phyloP scores from a whole-genome alignment of 768 basidiomycete species.

The Termitomyces sp. region DNA sequence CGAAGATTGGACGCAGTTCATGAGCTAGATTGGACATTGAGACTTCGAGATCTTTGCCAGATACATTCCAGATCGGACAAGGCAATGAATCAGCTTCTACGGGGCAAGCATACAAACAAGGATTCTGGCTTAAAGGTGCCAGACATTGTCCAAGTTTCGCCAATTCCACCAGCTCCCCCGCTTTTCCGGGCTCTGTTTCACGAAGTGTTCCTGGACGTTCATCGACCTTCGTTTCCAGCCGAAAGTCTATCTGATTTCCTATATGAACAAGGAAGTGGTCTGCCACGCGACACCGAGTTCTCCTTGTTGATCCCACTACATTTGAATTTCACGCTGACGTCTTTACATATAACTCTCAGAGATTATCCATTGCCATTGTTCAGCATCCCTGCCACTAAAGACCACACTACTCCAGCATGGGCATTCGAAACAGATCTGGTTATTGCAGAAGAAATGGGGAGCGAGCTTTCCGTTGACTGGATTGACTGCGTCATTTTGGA shows the following conservation, averaged over 20 bases:
- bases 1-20: conserved; percentile 66
- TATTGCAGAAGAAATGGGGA: conserved; percentile 84
- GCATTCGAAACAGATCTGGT: conserved; percentile 77
- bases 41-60: conserved; percentile 44
- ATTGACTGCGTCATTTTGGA: conserved; percentile 64
- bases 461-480: conserved; percentile 65
- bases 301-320: conserved; percentile 83
- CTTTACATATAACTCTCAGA: conserved; percentile 63
- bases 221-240: conserved; percentile 56
- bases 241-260: conserved; percentile 61
- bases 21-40: conserved; percentile 67
- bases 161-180: conserved; percentile 46
- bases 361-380: conserved; percentile 89
- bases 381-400: conserved; percentile 55
- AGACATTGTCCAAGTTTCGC: conserved; percentile 40
- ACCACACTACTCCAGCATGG: conserved; percentile 42
- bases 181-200: conserved; percentile 66
- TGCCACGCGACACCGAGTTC: conserved; percentile 70
- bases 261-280: conserved; percentile 57
- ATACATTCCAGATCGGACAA: conserved; percentile 51
- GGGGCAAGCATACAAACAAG: conserved; percentile 27
- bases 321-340: conserved; percentile 61
- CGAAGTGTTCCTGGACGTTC: conserved; percentile 53
- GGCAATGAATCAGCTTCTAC: conserved; percentile 40
- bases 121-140: conserved; percentile 31